phyloP scores from a whole-genome alignment of 192 early-diverging fungal genomes.

The Dissophora ornata region DNA sequence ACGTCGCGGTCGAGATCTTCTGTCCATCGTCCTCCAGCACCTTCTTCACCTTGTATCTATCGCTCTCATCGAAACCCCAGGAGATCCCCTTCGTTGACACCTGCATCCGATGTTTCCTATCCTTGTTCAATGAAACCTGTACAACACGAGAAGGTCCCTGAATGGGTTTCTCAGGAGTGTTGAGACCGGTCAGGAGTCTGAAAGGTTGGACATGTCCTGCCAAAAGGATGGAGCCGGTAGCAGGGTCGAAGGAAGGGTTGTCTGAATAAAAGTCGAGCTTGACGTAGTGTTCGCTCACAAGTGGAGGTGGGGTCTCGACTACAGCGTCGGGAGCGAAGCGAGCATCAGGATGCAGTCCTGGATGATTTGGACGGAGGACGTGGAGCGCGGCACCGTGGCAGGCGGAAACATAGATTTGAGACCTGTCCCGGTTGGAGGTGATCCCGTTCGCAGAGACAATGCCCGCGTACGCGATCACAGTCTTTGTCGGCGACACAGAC shows the following conservation, averaged over 20 bases:
- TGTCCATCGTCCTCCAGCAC: conserved; percentile 24
- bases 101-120: too few relatives aligned
- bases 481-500: background rate
- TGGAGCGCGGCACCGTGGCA: background rate
- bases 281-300: background rate
- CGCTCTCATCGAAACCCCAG: background rate
- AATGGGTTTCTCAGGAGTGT: background rate
- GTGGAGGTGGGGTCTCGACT: background rate
- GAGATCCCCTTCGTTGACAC: too few relatives aligned
- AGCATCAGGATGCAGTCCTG: background rate
- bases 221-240: background rate
- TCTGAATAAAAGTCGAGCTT: background rate
- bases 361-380: background rate
- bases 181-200: background rate
- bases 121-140: background rate
- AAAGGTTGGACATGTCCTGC: background rate
- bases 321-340: too few relatives aligned
- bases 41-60: conserved; percentile 14
- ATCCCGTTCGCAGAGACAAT: conserved; percentile 2
- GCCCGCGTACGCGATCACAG: background rate
- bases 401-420: conserved; percentile 5
- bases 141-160: background rate
- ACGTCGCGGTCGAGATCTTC: background rate
- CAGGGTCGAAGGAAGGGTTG: background rate
- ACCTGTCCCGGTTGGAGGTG: background rate